These are phyloP conservation scores for Tubosaeta brunneosetosa DNA, from an alignment of 768 basidiomycete genomes.

Conservation along the genomic window DNA sequence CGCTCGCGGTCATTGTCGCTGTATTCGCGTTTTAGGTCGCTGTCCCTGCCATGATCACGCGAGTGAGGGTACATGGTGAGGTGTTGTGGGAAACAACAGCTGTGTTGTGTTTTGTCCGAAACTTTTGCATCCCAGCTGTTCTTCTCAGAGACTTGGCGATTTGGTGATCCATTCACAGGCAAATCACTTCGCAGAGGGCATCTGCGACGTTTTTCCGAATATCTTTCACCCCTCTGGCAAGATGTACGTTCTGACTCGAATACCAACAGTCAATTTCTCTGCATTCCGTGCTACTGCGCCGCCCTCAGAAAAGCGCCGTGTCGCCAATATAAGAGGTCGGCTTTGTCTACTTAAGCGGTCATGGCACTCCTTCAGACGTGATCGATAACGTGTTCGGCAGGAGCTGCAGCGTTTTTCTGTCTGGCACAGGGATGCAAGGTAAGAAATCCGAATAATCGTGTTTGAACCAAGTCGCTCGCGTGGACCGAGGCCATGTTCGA, in stretches of 20 bases:
- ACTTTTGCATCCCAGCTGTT: not conserved
- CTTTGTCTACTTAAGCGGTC: constrained; percentile 74
- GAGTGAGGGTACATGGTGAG: constrained; percentile 13
- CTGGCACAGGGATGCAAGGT: constrained; percentile 63
- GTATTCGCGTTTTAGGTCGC: constrained; percentile 9
- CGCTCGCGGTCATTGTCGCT: constrained; percentile 9
- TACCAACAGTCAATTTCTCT: constrained; percentile 77
- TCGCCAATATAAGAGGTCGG: constrained; percentile 73
- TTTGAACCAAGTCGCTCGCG: constrained; percentile 51
- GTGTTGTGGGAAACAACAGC: constrained; percentile 17
- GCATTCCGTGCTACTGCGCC: constrained; percentile 53
- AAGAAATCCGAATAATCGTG: not conserved
- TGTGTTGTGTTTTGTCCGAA: too few relatives aligned
- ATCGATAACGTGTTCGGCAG: constrained; percentile 53
- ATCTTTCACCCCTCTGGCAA: constrained; percentile 16
- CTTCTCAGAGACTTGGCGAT: constrained; percentile 2
- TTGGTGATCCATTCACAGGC: not conserved
- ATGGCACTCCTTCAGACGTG: constrained; percentile 58
- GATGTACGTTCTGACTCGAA: constrained; percentile 39
- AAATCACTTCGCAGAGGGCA: not conserved
- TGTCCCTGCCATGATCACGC: constrained; percentile 13
- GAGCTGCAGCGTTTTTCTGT: constrained; percentile 74
- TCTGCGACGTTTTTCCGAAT: not conserved
- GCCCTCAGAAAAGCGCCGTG: constrained; percentile 49
- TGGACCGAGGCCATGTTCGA: constrained; percentile 84